Evolutionary conservation across 2,329 filamentous ascomycete genomes (phyloP).

Genomic region (Tolypocladium capitatum): DNA sequence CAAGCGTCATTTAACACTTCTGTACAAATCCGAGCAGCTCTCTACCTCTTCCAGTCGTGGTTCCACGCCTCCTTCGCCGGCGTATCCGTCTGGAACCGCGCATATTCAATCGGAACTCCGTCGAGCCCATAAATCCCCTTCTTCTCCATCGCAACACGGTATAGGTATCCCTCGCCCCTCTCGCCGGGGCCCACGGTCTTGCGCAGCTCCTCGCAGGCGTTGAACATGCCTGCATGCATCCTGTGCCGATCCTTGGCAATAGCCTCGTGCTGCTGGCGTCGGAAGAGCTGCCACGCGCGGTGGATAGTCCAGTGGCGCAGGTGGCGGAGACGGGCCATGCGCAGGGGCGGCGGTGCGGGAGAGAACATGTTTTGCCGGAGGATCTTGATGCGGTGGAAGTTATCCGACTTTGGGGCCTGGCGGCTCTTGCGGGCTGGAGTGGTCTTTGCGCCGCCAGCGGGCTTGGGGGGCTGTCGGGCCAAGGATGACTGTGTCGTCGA

Average conservation of each 20-base stretch:
- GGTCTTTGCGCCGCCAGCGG: constrained; percentile 8
- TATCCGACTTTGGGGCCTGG: constrained; percentile 19
- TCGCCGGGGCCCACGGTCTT: constrained; percentile 41
- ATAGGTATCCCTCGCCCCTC: constrained; percentile 58
- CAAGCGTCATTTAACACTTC: neutral
- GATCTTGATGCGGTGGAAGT: constrained; percentile 29
- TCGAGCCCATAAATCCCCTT: constrained; percentile 62
- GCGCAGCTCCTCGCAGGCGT: constrained; percentile 74
- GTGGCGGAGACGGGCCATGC: constrained; percentile 74
- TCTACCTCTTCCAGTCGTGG: constrained; percentile 68
- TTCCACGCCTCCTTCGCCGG: constrained; percentile 78
- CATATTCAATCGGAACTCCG: constrained; percentile 84
- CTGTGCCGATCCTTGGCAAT: constrained; percentile 61
- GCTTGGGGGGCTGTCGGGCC: constrained; percentile 16
- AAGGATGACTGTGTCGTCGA: constrained; percentile 18
- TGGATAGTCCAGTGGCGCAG: constrained; percentile 99
- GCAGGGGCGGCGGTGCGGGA: constrained; percentile 53
- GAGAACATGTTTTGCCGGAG: constrained; percentile 36
- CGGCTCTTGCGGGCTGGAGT: constrained; percentile 16
- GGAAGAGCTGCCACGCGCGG: constrained; percentile 80
- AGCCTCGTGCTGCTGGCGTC: constrained; percentile 50
- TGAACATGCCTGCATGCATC: constrained; percentile 68
- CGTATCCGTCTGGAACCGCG: constrained; percentile 69
- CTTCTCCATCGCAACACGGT: constrained; percentile 83
- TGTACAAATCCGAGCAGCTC: neutral